Evolutionary conservation across 176 grass and related monocot genomes (phyloP), one percentile per base, ranked within the genome.

Genomic region (Triticum aestivum): DNA sequence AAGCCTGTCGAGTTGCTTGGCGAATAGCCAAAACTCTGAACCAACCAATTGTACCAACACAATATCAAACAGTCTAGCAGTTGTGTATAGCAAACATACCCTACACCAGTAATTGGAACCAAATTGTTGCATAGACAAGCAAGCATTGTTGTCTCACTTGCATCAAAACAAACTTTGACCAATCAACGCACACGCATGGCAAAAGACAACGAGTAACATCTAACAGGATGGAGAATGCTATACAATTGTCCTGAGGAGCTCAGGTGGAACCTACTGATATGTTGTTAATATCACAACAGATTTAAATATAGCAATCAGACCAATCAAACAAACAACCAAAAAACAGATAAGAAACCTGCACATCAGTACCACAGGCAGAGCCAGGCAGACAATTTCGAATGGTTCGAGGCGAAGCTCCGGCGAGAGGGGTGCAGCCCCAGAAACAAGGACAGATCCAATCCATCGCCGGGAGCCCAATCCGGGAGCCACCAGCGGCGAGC

Each of bases 391-490:
- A 58, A 44, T 61, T 47, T 56, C 59, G 72, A 77, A 85, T 6
- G 33, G 42, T 79, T 42, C 12, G 2, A 15, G 11, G 11, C 32
- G 3, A 78, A 64, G 61, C 23, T 12, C 42, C 9, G 71, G 56
- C 13, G 0, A 17, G 29, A 8, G 54, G 78, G n/a, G n/a, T n/a
- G 11, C 63, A 71, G 6, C 82, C 70, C 17, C 54, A 15, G 9
- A 62, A 69, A 52, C 5, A 54, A 61, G 24, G 9, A 54, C 51
- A 63, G 87, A 92, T 89, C 84, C 74, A 84, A 24, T 34, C 26
- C 8, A 39, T 62, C 69, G 27, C 47, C 49, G 15, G 61, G 61
- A 32, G 67, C 37, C 39, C 61, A 85, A 78, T 78, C 63, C 70
- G 2, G 38, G 8, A 77, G 85, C 32, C 70, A 34, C 32, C 52